A percentile compares a stretch with the other conserved stretches of the same genome.
phyloP scores from a whole-genome alignment of 2,329 filamentous ascomycete genomes.

The Fusarium burgessii region DNA sequence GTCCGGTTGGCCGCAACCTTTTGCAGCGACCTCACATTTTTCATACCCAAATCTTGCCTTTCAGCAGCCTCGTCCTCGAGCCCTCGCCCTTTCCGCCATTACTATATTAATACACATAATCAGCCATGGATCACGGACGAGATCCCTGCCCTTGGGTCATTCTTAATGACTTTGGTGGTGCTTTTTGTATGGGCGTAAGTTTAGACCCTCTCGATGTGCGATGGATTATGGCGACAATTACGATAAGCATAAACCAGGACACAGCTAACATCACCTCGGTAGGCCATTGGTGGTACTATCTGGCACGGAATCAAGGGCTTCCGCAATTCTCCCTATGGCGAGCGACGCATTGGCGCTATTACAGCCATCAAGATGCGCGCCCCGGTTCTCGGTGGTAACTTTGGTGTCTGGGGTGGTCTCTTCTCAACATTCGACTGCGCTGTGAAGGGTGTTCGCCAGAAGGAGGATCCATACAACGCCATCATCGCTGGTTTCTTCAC shows the following conservation, averaged over 20 bases:
- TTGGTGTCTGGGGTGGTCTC: conserved; percentile 95
- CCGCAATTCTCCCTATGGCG: conserved; percentile 89
- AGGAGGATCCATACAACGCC: conserved; percentile 98
- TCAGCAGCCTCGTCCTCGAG: conserved; percentile 25
- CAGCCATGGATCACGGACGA: conserved; percentile 88
- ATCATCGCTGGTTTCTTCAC: conserved; percentile 99
- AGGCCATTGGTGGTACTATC: conserved; percentile 84
- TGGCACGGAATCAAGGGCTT: conserved; percentile 99
- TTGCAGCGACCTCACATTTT: conserved; percentile 40
- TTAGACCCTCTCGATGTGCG: background rate
- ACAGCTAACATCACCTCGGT: conserved; percentile 31
- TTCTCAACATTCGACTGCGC: conserved; percentile 98
- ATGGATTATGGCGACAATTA: conserved; percentile 14
- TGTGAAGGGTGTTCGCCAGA: conserved; percentile 92
- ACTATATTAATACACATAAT: conserved; percentile 18
- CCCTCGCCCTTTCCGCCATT: conserved; percentile 2
- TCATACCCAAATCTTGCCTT: conserved; percentile 28
- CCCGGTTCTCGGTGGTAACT: conserved; percentile 96
- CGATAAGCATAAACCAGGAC: background rate
- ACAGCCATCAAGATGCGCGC: conserved; percentile 98
- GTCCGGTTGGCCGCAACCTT: conserved; percentile 33
- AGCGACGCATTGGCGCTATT: conserved; percentile 93
- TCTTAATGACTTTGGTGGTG: conserved; percentile 96
- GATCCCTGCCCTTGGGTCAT: conserved; percentile 98
- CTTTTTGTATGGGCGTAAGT: conserved; percentile 94